A percentile compares a stretch with the other conserved stretches of the same genome.
Conservation (phyloP, 192 early-diverging fungal species). For the Coemansia sp. region DNA sequence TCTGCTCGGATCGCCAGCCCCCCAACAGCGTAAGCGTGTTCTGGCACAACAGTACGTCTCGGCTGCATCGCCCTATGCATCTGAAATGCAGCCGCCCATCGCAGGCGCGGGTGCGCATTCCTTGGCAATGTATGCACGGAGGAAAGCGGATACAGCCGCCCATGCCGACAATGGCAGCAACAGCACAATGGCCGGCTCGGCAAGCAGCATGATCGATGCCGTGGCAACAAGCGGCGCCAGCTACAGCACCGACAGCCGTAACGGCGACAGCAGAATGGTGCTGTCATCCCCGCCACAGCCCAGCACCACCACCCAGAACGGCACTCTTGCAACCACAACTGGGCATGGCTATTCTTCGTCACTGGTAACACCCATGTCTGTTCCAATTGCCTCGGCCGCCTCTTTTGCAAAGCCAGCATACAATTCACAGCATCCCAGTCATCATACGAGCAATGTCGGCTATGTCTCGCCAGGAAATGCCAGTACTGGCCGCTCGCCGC, state of each 20-base stretch:
- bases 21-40: slow-evolving; percentile 47
- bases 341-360: background rate
- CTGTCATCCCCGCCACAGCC: slow-evolving; percentile 23
- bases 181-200: slow-evolving; percentile 9
- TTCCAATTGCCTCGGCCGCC: slow-evolving; percentile 27
- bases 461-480: background rate
- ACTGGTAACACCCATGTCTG: slow-evolving; percentile 24
- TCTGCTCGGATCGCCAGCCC: slow-evolving; percentile 42
- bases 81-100: slow-evolving; percentile 30
- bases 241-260: background rate
- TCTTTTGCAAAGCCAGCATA: slow-evolving; percentile 5
- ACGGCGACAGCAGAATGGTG: background rate
- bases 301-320: background rate
- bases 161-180: slow-evolving; percentile 20
- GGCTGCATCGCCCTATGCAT: slow-evolving; percentile 30
- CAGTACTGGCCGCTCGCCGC: background rate
- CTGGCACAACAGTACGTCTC: slow-evolving; percentile 43
- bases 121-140: slow-evolving; percentile 53
- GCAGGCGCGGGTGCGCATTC: slow-evolving; percentile 22
- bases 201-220: background rate
- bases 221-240: background rate
- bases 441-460: background rate
- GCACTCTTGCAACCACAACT: background rate
- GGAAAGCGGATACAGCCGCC: slow-evolving; percentile 24
- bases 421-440: background rate